Evolutionary conservation across 495 filamentous ascomycete species (phyloP).

Genomic region (Lophium mytilinum): DNA sequence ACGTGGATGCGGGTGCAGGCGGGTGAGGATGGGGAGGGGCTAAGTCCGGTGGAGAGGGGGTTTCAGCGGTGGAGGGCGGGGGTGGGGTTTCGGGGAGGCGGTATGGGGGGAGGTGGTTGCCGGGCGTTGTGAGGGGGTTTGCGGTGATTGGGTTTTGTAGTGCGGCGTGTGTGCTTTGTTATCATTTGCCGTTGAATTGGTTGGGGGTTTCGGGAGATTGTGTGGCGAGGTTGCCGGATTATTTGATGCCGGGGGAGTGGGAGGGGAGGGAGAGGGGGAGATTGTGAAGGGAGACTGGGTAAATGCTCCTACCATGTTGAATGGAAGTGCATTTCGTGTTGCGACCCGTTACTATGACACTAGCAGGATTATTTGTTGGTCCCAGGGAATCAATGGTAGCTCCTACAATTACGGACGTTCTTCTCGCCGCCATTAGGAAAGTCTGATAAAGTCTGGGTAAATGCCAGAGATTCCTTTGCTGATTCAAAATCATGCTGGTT

Average conservation of each 20-base stretch:
- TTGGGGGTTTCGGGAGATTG: not conserved
- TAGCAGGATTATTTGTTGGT: no score
- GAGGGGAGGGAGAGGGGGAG: not conserved
- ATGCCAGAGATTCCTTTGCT: no score
- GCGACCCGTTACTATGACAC: no score
- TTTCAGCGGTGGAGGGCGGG: not conserved
- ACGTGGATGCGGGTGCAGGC: not conserved
- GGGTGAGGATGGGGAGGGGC: not conserved
- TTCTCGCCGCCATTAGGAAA: no score
- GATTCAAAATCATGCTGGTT: no score
- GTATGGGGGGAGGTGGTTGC: not conserved
- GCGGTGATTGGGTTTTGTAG: not conserved
- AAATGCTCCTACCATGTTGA: no score
- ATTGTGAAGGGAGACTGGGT: no score
- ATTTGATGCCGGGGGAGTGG: not conserved
- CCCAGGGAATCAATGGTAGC: no score
- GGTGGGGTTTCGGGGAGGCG: not conserved
- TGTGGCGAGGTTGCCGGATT: not conserved
- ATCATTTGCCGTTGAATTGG: conserved; percentile 1
- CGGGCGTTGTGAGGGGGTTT: not conserved
- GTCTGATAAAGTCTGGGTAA: no score
- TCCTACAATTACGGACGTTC: no score
- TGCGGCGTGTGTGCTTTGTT: not conserved
- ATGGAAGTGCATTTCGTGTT: no score
- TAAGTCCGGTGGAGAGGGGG: not conserved